Base-by-base conservation (phyloP, 2,329 filamentous ascomycete genomes). In the Alternaria atra region DNA sequence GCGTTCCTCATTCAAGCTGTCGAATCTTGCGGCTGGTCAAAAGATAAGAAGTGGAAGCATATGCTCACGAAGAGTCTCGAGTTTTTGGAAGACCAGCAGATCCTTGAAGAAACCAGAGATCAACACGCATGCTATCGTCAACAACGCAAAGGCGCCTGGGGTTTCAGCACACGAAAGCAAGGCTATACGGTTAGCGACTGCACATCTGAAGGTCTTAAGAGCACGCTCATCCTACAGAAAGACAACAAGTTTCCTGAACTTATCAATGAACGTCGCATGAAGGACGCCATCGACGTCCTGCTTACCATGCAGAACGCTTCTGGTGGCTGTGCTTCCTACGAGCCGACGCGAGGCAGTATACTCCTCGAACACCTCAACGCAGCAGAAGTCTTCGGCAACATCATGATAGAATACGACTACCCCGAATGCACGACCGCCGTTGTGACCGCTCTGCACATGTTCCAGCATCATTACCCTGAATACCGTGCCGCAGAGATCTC, bases 351-450 rank as follows among this genome's bases (percentile, higher is more conserved):
- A 27, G 94, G 91, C 2, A 90, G 91, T 9, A 85, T 91, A 67
- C 87, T 86, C 67, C 78, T 98, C 67, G 95, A 99, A 78, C 85
- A 89, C 77, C 86, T 99, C 43, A 99, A 99, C 73, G 94, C 94
- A 0, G 95, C 95, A 1, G 95, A 99, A 77, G 94, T 99, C 0
- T 99, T 99, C 78, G 94, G 93, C 13, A 87, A 90, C 20, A 99
- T 99, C 81, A 99, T 99, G 95, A 90, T 99, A 55, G 94, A 98
- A 75, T 99, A 99, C 77, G 93, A 97, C 77, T 98, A 99, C 74
- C 93, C 94, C 0, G 95, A 99, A 79, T 99, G 95, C 82, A 99
- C 95, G 0, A 98, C 95, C 2, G 94, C 95, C 1, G 93, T 93
- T 30, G 91, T 99, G 4, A 97, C 92, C 1, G 93, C 92, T 0